Conservation (phyloP, 257 asterid genomes). For the Lithospermum erythrorhizon region DNA sequence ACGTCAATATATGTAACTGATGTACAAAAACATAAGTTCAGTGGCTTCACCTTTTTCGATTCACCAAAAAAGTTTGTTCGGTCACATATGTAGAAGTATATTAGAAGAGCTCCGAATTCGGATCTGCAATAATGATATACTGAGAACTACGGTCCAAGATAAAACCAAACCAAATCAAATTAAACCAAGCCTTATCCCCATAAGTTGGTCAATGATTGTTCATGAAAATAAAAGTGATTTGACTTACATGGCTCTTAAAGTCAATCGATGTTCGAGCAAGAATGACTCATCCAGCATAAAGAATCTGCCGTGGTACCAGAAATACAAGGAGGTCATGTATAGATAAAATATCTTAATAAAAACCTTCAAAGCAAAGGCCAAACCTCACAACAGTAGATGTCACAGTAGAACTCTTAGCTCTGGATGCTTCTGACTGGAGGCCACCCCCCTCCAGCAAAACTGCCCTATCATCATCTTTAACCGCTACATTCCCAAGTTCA, state of each 20-base stretch:
- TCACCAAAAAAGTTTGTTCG: slow-evolving; percentile 81
- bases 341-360: slow-evolving; percentile 6
- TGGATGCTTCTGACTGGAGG: slow-evolving; percentile 49
- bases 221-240: slow-evolving; percentile 1
- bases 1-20: too few relatives aligned
- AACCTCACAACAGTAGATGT: slow-evolving; percentile 54
- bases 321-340: slow-evolving; percentile 5
- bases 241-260: slow-evolving; percentile 78
- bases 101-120: slow-evolving; percentile 73
- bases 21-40: not conserved
- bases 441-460: slow-evolving; percentile 74
- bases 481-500: slow-evolving; percentile 46
- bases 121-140: slow-evolving; percentile 37
- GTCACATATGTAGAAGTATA: slow-evolving; percentile 69
- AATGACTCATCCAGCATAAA: slow-evolving; percentile 61
- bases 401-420: slow-evolving; percentile 41
- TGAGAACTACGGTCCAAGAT: not conserved
- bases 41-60: slow-evolving; percentile 57
- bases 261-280: slow-evolving; percentile 67
- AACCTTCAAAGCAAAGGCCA: slow-evolving; percentile 5
- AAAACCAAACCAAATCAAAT: too few relatives aligned
- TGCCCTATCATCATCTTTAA: slow-evolving; percentile 64
- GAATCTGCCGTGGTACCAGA: slow-evolving; percentile 39
- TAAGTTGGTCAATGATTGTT: not conserved
- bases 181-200: too few relatives aligned